Base-by-base conservation (phyloP, 495 filamentous ascomycete genomes). In the Recurvomyces mirabilis region DNA sequence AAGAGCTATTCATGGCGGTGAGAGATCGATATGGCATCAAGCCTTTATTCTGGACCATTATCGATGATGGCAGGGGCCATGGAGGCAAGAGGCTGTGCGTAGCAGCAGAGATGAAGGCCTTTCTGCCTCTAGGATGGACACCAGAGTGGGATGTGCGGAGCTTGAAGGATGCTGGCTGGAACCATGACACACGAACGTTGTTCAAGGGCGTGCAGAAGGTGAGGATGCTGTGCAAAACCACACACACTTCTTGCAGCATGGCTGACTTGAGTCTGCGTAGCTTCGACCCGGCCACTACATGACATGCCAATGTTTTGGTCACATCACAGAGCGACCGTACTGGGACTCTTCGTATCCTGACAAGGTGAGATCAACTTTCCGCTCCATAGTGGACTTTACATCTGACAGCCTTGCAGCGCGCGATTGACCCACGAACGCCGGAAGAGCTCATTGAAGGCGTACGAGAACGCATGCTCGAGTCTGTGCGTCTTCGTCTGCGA, bases 1-100 rank as follows among this genome's bases (percentile, higher is more conserved):
- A 47, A 17, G 38, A 64, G 41, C 18, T 62, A 9, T 60, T 73
- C 29, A 54, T 73, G 26, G 64, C 66, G 5, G 65, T 65, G 7
- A 55, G 69, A 26, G 71, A 72, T 47, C 65, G 72, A 3, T 74
- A 68, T 56, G 70, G 72, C 0, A 67, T 76, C 45, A 73, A 74
- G 52, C 70, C 70, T 22, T 54, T 76, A 0, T 68, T 67, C 41
- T 74, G 64, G 57, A 73, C 68, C 0, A 41, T 63, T 9, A 37
- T 53, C 0, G 52, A 61, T 7, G 55, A 48, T n/a, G 25, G 25
- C n/a, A 19, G 12, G 13, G 31, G 31, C 4, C 9, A 9, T n/a
- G 39, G 26, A 3, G 24, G 26, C 10, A 42, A 23, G 45, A 65
- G 60, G 18, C 24, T 55, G 31, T 29, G 49, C 2, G 22, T 55